A percentile compares a stretch with the other conserved stretches of the same genome.
Conservation (phyloP, 2,329 filamentous ascomycete species). For the Hirsutella rhossiliensis region DNA sequence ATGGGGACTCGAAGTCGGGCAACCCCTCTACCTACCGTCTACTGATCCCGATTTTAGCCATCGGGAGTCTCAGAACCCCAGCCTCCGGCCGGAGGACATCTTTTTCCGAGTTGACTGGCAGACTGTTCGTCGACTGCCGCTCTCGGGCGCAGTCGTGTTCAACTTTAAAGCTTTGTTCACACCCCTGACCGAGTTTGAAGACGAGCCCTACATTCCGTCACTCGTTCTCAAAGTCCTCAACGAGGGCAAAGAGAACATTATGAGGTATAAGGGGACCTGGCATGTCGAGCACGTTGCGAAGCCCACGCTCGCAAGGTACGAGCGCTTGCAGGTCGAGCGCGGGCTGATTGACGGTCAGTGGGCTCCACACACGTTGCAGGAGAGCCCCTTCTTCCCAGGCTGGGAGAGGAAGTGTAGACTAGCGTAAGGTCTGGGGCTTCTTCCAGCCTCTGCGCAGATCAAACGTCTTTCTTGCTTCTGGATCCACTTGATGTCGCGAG, state of each 20-base stretch:
- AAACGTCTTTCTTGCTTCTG: no score
- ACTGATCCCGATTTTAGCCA: conserved; percentile 52
- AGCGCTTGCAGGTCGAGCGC: conserved; percentile 50
- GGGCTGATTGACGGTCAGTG: conserved; percentile 50
- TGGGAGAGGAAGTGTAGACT: conserved; percentile 40
- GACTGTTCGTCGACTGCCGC: conserved; percentile 64
- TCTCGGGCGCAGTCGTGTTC: conserved; percentile 67
- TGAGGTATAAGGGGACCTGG: conserved; percentile 76
- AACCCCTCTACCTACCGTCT: conserved; percentile 63
- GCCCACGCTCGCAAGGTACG: conserved; percentile 51
- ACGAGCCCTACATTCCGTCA: conserved; percentile 62
- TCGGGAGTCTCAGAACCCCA: conserved; percentile 43
- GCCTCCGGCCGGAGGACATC: conserved; percentile 45
- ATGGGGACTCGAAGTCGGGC: conserved; percentile 69
- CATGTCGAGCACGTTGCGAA: conserved; percentile 64
- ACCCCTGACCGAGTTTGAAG: conserved; percentile 52
- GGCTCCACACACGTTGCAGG: conserved; percentile 57
- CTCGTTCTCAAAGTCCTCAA: conserved; percentile 56
- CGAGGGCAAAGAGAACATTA: conserved; percentile 51
- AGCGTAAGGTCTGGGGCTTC: neutral
- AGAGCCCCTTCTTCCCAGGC: conserved; percentile 63
- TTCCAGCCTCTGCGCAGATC: no score
- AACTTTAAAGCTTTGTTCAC: conserved; percentile 87
- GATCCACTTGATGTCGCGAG: no score
- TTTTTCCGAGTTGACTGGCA: conserved; percentile 79